phyloP scores from a whole-genome alignment of 164 flowering plant species.

The Echeveria elegans region DNA sequence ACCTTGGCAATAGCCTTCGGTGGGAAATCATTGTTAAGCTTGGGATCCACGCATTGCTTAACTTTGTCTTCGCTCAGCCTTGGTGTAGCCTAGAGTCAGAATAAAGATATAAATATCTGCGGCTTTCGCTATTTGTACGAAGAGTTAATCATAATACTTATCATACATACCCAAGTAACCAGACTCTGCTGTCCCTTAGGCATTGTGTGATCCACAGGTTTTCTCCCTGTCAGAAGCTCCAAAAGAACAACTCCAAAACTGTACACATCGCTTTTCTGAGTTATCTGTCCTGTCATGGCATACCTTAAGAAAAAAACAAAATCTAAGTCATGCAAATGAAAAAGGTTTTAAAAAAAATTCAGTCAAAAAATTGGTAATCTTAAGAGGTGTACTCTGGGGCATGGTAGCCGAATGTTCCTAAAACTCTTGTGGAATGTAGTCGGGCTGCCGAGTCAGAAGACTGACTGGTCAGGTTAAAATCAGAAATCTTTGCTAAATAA shows the following conservation, averaged over 20 bases:
- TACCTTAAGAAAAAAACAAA: constrained; percentile 20
- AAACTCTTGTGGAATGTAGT: constrained; percentile 43
- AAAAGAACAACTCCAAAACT: constrained; percentile 51
- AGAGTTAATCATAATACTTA: background rate
- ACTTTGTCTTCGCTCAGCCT: constrained; percentile 45
- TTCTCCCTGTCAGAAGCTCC: constrained; percentile 41
- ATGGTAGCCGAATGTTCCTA: constrained; percentile 53
- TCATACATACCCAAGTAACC: constrained; percentile 38
- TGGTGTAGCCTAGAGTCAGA: constrained; percentile 37
- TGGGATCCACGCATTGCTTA: constrained; percentile 45
- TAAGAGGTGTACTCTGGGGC: constrained; percentile 40
- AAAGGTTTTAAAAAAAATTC: background rate
- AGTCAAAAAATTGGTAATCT: background rate
- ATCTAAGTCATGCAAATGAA: background rate
- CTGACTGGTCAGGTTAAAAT: constrained; percentile 41
- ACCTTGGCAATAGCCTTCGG: constrained; percentile 50
- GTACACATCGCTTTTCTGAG: constrained; percentile 44
- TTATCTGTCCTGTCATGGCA: constrained; percentile 43
- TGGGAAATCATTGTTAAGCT: constrained; percentile 33
- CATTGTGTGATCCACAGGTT: constrained; percentile 47
- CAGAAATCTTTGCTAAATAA: constrained; percentile 37
- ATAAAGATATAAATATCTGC: background rate
- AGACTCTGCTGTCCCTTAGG: constrained; percentile 53
- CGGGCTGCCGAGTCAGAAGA: constrained; percentile 51
- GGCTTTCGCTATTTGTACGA: background rate